These are phyloP conservation scores for Exsudoporus frostii DNA, from an alignment of 768 basidiomycete genomes.

Conservation along the genomic window DNA sequence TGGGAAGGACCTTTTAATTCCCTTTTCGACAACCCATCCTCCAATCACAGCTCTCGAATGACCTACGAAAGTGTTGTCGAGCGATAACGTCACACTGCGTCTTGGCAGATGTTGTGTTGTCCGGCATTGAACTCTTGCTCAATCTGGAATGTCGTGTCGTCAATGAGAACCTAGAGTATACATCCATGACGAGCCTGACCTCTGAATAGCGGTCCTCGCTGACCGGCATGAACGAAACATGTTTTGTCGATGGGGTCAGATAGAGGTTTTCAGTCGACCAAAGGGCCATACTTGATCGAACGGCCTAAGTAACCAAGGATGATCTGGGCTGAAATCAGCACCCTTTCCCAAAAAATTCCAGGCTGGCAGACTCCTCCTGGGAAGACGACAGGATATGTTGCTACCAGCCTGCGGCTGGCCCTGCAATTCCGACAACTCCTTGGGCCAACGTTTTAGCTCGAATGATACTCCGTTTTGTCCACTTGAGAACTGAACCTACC, in stretches of 20 bases:
- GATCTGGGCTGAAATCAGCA: constrained; percentile 39
- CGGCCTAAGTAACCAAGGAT: constrained; percentile 57
- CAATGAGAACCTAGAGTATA: neutral
- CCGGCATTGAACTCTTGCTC: constrained; percentile 53
- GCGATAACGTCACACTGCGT: too few relatives aligned
- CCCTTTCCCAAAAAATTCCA: constrained; percentile 66
- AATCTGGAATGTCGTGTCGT: constrained; percentile 31
- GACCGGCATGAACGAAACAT: constrained; percentile 53
- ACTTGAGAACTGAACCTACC: constrained; percentile 5
- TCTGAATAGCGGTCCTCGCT: constrained; percentile 46
- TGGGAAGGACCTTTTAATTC: too few relatives aligned
- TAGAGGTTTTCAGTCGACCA: neutral
- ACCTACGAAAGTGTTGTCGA: too few relatives aligned
- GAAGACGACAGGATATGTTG: constrained; percentile 62
- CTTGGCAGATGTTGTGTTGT: constrained; percentile 41
- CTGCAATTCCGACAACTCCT: constrained; percentile 72
- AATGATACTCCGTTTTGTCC: neutral
- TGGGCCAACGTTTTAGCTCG: constrained; percentile 17
- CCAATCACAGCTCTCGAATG: too few relatives aligned
- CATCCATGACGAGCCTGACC: constrained; percentile 27
- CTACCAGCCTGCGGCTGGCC: constrained; percentile 60
- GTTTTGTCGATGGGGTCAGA: neutral
- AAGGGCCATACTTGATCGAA: constrained; percentile 53
- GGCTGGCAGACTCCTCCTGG: constrained; percentile 65
- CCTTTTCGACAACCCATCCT: too few relatives aligned